Percentiles rank a stretch among this genome's conserved stretches.
phyloP scores from a whole-genome alignment of 345 rosid genomes.

The Eucalyptus erythrocorys region DNA sequence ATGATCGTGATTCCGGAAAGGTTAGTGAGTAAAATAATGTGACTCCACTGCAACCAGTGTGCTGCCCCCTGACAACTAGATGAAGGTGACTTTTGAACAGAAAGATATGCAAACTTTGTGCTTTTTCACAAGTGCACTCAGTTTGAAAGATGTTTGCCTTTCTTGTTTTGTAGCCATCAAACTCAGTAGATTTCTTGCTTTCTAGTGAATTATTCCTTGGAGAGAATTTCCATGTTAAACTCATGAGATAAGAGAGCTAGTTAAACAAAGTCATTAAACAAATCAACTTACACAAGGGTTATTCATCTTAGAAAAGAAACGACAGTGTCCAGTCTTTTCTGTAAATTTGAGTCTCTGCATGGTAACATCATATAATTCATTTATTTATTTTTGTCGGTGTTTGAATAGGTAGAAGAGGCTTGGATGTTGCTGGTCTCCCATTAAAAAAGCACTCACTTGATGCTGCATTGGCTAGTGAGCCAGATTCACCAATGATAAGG shows the following conservation, averaged over 20 bases:
- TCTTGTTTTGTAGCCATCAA: background rate
- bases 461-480: slow-evolving; percentile 20
- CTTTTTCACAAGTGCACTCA: background rate
- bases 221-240: background rate
- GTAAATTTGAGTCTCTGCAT: background rate
- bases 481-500: slow-evolving; percentile 60
- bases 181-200: background rate
- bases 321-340: background rate
- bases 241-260: background rate
- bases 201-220: background rate
- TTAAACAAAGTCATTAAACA: background rate
- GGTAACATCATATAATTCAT: background rate
- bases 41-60: background rate
- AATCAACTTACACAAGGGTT: background rate
- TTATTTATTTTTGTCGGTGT: background rate
- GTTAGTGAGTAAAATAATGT: background rate
- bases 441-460: slow-evolving; percentile 48
- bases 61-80: background rate
- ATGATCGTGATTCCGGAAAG: background rate
- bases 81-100: background rate
- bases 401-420: slow-evolving; percentile 50
- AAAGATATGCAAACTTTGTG: background rate
- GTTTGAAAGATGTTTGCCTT: background rate
- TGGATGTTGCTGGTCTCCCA: slow-evolving; percentile 59
- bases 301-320: background rate